phyloP scores from a whole-genome alignment of 1,284 basidiomycete species.

The Apiotrichum laibachii region DNA sequence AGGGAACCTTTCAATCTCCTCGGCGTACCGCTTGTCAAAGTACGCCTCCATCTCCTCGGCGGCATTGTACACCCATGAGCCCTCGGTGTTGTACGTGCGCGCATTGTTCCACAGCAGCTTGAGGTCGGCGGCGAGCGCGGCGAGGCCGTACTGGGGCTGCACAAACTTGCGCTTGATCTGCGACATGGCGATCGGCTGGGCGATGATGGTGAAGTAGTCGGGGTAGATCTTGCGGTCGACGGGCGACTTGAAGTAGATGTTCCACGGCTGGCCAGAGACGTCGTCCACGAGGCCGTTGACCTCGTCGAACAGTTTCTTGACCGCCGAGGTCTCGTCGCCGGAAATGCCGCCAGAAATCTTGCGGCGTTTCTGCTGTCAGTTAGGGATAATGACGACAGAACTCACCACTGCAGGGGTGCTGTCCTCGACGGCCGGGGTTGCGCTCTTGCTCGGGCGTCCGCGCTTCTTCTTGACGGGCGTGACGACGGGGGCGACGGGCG shows the following conservation, averaged over 20 bases:
- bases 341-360: slow-evolving; percentile 27
- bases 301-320: slow-evolving; percentile 60
- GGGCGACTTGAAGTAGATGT: slow-evolving; percentile 76
- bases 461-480: slow-evolving; percentile 39
- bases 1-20: slow-evolving; percentile 28
- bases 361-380: slow-evolving; percentile 40
- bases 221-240: slow-evolving; percentile 82
- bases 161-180: slow-evolving; percentile 80
- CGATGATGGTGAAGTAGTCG: slow-evolving; percentile 77
- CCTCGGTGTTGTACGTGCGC: slow-evolving; percentile 68
- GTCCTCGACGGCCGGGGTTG: slow-evolving; percentile 41
- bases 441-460: slow-evolving; percentile 41
- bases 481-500: slow-evolving; percentile 2
- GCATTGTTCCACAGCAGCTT: slow-evolving; percentile 89
- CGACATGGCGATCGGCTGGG: slow-evolving; percentile 78
- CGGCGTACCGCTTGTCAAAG: slow-evolving; percentile 60
- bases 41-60: slow-evolving; percentile 87
- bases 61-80: slow-evolving; percentile 86
- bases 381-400: neutral
- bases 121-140: slow-evolving; percentile 74
- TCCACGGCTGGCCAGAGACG: slow-evolving; percentile 69
- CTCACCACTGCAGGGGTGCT: slow-evolving; percentile 37
- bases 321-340: slow-evolving; percentile 25
- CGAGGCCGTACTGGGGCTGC: slow-evolving; percentile 71
- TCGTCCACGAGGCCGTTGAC: slow-evolving; percentile 41